A percentile compares a stretch with the other conserved stretches of the same genome.
Conservation (phyloP, 2,329 filamentous ascomycete genomes). For the Cadophora gregata region DNA sequence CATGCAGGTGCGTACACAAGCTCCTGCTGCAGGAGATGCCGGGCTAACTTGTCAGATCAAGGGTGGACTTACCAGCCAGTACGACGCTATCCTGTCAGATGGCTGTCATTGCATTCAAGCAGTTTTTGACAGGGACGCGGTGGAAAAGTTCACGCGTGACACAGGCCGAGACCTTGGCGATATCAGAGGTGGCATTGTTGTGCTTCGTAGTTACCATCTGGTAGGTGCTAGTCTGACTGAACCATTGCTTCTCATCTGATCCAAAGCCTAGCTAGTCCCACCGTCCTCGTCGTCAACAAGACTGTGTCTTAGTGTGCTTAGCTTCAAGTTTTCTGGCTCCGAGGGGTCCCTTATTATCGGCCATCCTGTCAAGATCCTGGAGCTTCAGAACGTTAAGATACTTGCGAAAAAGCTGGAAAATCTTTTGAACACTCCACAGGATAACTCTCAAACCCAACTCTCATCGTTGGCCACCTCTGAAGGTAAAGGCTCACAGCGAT, state of each 20-base stretch:
- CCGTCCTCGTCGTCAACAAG: background rate
- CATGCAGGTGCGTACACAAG: background rate
- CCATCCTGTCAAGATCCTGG: constrained; percentile 33
- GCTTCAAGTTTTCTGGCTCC: constrained; percentile 19
- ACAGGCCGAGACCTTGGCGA: background rate
- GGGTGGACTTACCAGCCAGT: background rate
- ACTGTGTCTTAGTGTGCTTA: constrained; percentile 3
- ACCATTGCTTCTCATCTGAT: background rate
- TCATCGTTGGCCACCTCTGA: background rate
- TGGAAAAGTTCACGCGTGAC: background rate
- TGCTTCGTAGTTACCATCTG: constrained; percentile 9
- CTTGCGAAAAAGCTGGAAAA: background rate
- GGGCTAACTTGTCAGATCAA: constrained; percentile 5
- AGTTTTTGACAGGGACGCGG: constrained; percentile 1
- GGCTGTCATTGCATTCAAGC: background rate
- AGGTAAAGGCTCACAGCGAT: constrained; percentile 2
- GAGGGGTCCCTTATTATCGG: constrained; percentile 41
- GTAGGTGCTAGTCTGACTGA: background rate
- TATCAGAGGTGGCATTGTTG: constrained; percentile 10
- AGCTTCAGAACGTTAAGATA: background rate
- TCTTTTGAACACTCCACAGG: background rate
- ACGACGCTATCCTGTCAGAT: constrained; percentile 13
- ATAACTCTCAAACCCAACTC: background rate
- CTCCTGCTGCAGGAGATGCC: background rate
- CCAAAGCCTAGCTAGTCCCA: background rate